A percentile compares a stretch with the other conserved stretches of the same genome.
Evolutionary conservation across 768 basidiomycete genomes (phyloP).

Genomic region (Boletus subparvulus): DNA sequence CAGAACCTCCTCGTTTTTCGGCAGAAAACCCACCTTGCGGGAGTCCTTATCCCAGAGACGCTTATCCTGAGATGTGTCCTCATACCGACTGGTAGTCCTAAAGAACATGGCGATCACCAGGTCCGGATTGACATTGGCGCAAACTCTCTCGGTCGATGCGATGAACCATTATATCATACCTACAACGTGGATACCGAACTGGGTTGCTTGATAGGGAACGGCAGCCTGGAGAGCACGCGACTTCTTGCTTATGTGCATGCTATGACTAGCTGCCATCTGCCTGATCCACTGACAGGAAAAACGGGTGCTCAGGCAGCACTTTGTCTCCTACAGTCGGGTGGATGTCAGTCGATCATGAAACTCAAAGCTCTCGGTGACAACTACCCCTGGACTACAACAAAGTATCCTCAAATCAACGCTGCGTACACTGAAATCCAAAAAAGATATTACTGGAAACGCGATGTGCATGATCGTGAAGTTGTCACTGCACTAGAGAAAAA

Average conservation of each 20-base stretch:
- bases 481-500: background rate
- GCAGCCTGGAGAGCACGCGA: background rate
- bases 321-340: background rate
- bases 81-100: background rate
- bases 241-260: background rate
- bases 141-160: background rate
- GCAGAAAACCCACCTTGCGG: background rate
- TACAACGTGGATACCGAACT: background rate
- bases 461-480: too few relatives aligned
- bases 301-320: background rate
- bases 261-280: background rate
- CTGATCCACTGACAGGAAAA: background rate
- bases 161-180: background rate
- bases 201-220: background rate
- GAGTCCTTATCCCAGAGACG: background rate
- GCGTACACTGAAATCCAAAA: background rate
- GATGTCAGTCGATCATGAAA: conserved; percentile 38
- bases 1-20: conserved; percentile 30
- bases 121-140: background rate
- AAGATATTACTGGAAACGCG: background rate
- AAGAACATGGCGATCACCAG: background rate
- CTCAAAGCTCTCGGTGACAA: conserved; percentile 6
- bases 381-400: background rate
- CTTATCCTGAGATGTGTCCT: background rate
- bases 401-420: background rate